These are phyloP conservation scores for Cladosporium sp. DNA, from an alignment of 2,329 filamentous ascomycete species.

Conservation along the genomic window DNA sequence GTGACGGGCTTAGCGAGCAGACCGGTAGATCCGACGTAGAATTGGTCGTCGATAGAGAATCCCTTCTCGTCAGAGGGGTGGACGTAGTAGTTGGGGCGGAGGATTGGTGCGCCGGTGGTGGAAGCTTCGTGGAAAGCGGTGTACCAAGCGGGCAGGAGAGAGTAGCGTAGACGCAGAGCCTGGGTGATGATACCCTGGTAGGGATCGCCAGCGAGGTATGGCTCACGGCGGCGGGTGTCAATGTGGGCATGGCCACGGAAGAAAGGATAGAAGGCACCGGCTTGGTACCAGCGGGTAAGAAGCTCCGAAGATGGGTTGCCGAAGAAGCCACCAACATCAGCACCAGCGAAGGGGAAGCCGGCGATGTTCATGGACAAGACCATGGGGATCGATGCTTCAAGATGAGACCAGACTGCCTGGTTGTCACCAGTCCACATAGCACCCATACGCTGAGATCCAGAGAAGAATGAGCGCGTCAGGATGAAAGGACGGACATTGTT, in stretches of 20 bases:
- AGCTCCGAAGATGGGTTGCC: constrained; percentile 93
- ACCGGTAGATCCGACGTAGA: constrained; percentile 84
- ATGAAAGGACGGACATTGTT: constrained; percentile 68
- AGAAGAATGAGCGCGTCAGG: constrained; percentile 86
- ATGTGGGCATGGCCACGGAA: constrained; percentile 97
- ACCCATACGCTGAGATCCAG: constrained; percentile 81
- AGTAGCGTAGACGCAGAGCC: constrained; percentile 82
- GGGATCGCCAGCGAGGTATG: constrained; percentile 79
- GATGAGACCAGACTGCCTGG: constrained; percentile 84
- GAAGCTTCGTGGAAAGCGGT: constrained; percentile 92
- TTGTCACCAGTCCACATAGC: constrained; percentile 99
- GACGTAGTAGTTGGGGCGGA: constrained; percentile 89
- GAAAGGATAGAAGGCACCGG: constrained; percentile 95
- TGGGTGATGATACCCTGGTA: constrained; percentile 82
- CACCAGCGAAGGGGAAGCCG: constrained; percentile 89
- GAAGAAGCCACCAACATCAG: constrained; percentile 97
- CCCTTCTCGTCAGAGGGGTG: constrained; percentile 80
- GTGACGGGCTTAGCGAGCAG: constrained; percentile 90
- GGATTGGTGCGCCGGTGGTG: constrained; percentile 75
- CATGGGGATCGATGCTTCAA: constrained; percentile 90
- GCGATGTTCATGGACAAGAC: constrained; percentile 85
- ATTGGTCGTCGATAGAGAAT: constrained; percentile 87
- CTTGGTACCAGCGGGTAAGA: constrained; percentile 91
- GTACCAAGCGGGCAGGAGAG: constrained; percentile 89
- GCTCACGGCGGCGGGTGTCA: constrained; percentile 88